Conservation (phyloP, 306 rosid species). For the Acmispon strigosus region DNA sequence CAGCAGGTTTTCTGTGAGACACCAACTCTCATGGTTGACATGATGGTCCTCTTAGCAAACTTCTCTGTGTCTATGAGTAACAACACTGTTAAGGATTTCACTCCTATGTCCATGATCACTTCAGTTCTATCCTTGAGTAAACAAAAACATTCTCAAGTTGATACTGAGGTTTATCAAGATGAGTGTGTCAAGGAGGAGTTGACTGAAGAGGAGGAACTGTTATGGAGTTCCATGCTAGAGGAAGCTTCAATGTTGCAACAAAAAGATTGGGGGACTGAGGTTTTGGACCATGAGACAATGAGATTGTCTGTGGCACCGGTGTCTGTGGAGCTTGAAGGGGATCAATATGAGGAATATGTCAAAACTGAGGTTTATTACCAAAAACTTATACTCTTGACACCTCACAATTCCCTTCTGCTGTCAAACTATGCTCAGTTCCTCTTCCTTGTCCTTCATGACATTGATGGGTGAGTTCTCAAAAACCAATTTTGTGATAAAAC, state of each 20-base stretch:
- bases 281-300: slow-evolving; percentile 35
- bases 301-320: slow-evolving; percentile 41
- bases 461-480: slow-evolving; percentile 38
- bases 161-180: neutral
- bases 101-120: slow-evolving; percentile 15
- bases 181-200: slow-evolving; percentile 21
- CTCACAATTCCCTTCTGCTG: slow-evolving; percentile 60
- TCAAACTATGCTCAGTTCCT: slow-evolving; percentile 84
- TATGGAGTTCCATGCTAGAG: slow-evolving; percentile 53
- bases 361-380: slow-evolving; percentile 56
- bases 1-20: slow-evolving; percentile 63
- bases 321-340: slow-evolving; percentile 50
- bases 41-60: slow-evolving; percentile 63
- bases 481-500: neutral
- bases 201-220: slow-evolving; percentile 35
- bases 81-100: slow-evolving; percentile 21
- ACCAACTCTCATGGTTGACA: slow-evolving; percentile 56
- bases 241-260: slow-evolving; percentile 48
- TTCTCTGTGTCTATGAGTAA: slow-evolving; percentile 52
- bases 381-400: slow-evolving; percentile 32
- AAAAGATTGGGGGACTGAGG: slow-evolving; percentile 23
- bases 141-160: slow-evolving; percentile 2
- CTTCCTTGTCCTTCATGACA: slow-evolving; percentile 52
- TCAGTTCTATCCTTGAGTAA: neutral
- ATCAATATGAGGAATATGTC: slow-evolving; percentile 40